Conservation (phyloP, 2,329 filamentous ascomycete genomes). For the Teratosphaeriaceae sp. region DNA sequence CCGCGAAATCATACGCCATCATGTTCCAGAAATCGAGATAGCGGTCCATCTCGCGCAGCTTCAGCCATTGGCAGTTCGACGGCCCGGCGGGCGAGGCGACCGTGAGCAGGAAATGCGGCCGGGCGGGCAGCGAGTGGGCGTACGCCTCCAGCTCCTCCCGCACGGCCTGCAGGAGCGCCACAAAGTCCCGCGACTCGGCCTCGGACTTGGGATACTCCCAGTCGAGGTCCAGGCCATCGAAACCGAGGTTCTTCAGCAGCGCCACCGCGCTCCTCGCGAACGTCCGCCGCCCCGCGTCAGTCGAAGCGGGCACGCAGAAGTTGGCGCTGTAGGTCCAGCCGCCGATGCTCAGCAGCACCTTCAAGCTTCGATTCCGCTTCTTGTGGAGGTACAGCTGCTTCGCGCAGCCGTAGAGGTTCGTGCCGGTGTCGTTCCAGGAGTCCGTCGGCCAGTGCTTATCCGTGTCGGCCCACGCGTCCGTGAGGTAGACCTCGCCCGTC, state of each 20-base stretch:
- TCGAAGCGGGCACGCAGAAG: conserved; percentile 63
- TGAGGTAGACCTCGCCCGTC: conserved; percentile 69
- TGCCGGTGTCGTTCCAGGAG: conserved; percentile 57
- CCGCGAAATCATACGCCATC: conserved; percentile 55
- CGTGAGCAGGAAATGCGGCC: conserved; percentile 37
- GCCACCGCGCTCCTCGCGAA: conserved; percentile 69
- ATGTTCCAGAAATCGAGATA: conserved; percentile 45
- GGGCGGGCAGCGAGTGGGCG: conserved; percentile 25
- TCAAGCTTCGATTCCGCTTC: conserved; percentile 67
- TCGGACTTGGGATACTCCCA: conserved; percentile 43
- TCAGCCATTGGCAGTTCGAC: conserved; percentile 36
- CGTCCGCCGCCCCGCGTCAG: conserved; percentile 50
- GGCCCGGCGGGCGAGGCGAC: conserved; percentile 40
- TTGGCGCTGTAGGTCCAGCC: conserved; percentile 76
- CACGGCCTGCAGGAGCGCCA: conserved; percentile 34
- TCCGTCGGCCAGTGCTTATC: conserved; percentile 65
- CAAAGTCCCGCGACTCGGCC: conserved; percentile 34
- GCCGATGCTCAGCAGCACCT: conserved; percentile 75
- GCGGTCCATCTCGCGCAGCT: conserved; percentile 34
- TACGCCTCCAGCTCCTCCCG: conserved; percentile 36
- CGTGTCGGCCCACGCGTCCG: conserved; percentile 61
- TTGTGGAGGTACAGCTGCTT: conserved; percentile 74
- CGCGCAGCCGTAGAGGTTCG: conserved; percentile 68
- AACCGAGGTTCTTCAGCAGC: conserved; percentile 72
- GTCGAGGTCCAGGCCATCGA: conserved; percentile 48